Evolutionary conservation across 257 asterid species (phyloP), one percentile per base, ranked within the genome.

Genomic region (Catharanthus roseus): DNA sequence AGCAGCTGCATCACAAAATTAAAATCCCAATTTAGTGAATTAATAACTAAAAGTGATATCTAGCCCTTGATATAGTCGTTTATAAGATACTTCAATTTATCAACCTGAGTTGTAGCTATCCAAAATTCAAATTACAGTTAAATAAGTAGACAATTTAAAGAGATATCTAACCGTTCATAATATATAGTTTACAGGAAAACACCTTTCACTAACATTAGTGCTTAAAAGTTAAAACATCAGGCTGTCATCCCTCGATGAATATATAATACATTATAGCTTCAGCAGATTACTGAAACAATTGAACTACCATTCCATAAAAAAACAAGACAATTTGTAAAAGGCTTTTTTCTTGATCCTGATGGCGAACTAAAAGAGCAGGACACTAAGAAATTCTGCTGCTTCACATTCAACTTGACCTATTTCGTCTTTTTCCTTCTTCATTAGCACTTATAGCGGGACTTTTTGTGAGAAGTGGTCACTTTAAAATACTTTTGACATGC

Each of bases 1-100:
- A 29, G n/a, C 38, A 56, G 62, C 67, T 62, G 68, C 44, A 58
- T 38, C 10, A 54, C 47, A 51, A 51, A n/a, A 51, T 51, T 21
- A 51, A 51, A 51, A n/a, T 51, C 11, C 28, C 28, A 4, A n/a
- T 21, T 44, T 51, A 51, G n/a, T 3, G 5, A 51, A 51, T 10
- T 8, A 51, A n/a, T 21, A 1, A 41, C 1, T n/a, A 6, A 51
- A 21, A 51, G 57, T 4, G 57, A 51, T n/a, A 3, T 19, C 1
- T 51, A 51, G n/a, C 12, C 57, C 57, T 51, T 21, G 28, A 51
- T 41, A 41, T 9, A 5, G 11, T 41, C 6, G 47, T 8, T 3
- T 41, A 41, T 9, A 6, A 41, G 47, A 41, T 6, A 41, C 42
- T 26, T 63, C 76, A 61, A 49, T 50, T 60, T 68, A 33, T 63